Evolutionary conservation across 1,284 basidiomycete species (phyloP).

Genomic region (Takashimella tepidaria): DNA sequence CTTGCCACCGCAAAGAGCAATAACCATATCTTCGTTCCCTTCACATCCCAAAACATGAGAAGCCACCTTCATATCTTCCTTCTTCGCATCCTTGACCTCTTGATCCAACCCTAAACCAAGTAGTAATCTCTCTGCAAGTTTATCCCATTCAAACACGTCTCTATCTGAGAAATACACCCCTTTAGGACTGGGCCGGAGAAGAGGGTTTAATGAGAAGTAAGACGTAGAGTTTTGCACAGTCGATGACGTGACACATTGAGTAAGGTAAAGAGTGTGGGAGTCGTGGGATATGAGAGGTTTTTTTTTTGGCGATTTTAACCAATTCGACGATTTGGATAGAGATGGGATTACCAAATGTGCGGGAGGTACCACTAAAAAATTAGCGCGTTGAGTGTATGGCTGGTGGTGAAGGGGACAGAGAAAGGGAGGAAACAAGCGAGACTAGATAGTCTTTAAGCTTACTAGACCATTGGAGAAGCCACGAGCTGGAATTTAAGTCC

Average conservation of each 20-base stretch:
- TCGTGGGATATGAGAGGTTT: background rate
- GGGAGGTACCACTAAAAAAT: background rate
- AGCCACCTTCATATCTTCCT: background rate
- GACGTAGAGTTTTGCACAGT: background rate
- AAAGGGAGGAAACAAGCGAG: background rate
- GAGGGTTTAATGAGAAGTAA: background rate
- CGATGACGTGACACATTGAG: background rate
- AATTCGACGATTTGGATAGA: slow-evolving; percentile 3
- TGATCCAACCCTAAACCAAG: background rate
- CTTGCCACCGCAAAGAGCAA: background rate
- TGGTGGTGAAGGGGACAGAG: background rate
- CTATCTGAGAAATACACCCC: slow-evolving; percentile 1
- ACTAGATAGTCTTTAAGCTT: no score
- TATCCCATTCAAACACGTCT: background rate
- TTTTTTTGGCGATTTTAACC: background rate
- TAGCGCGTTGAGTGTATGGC: background rate
- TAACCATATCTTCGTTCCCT: background rate
- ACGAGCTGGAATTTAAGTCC: background rate
- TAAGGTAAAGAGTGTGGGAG: background rate
- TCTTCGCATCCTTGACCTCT: background rate
- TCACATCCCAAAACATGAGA: background rate
- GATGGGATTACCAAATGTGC: slow-evolving; percentile 1
- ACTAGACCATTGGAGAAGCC: slow-evolving; percentile 1
- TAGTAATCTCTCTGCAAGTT: background rate
- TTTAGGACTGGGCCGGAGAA: no score